Conservation (phyloP, 1,139 yeast genomes). For the Geotrichum candidum region DNA sequence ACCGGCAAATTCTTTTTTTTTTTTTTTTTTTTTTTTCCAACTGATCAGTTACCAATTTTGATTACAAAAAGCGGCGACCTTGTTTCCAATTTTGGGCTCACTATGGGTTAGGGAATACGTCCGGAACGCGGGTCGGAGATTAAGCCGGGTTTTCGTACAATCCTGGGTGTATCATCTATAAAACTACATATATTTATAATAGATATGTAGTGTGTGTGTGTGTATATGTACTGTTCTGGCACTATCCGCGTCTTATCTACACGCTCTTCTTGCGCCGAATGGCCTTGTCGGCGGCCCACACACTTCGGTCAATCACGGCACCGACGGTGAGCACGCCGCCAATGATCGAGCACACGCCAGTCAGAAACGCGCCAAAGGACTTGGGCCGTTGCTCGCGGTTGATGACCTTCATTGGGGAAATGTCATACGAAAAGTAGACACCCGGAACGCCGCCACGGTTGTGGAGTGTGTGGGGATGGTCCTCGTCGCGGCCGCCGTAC, state of each 20-base stretch:
- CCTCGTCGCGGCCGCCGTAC: conserved; percentile 80
- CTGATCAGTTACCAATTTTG: neutral
- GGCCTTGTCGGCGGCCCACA: conserved; percentile 83
- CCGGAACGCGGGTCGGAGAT: neutral
- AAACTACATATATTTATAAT: neutral
- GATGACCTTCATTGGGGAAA: conserved; percentile 87
- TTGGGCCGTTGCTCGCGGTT: conserved; percentile 73
- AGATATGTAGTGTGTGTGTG: neutral
- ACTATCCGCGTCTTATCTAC: neutral
- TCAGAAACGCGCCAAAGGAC: conserved; percentile 78
- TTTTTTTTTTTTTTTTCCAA: neutral
- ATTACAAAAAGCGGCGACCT: neutral
- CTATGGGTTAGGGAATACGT: neutral
- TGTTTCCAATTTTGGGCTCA: too few species aligned
- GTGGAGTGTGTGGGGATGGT: conserved; percentile 83
- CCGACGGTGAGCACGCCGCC: conserved; percentile 95
- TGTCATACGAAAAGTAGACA: conserved; percentile 78
- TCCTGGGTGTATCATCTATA: neutral
- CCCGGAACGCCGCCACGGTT: conserved; percentile 89
- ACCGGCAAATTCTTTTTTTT: neutral
- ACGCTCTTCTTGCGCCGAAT: conserved; percentile 59
- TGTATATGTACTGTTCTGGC: neutral
- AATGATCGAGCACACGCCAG: conserved; percentile 80
- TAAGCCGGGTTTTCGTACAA: neutral
- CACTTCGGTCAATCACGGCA: conserved; percentile 76